A percentile compares a stretch with the other conserved stretches of the same genome.
Evolutionary conservation across 305 asterid species (phyloP).

Genomic region (Fraxinus nigra): DNA sequence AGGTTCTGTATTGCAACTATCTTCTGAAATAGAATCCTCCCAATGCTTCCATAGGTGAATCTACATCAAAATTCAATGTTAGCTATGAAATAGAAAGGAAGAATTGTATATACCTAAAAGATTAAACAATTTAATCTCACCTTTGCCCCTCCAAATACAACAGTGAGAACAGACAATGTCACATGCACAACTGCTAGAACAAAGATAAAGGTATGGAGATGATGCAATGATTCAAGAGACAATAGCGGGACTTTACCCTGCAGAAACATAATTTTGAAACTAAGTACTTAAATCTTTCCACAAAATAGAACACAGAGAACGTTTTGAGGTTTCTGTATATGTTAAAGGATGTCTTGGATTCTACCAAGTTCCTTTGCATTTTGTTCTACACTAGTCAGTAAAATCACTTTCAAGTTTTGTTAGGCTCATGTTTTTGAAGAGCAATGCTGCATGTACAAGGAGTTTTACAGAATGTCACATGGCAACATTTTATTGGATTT

Average conservation of each 20-base stretch:
- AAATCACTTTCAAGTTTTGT: neutral
- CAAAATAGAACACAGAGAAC: neutral
- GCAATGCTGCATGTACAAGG: neutral
- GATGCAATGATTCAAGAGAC: constrained; percentile 88
- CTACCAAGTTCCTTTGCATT: neutral
- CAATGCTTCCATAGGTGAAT: constrained; percentile 94
- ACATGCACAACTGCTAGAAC: constrained; percentile 95
- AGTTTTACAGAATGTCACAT: neutral
- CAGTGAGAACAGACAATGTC: constrained; percentile 78
- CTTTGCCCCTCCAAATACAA: constrained; percentile 83
- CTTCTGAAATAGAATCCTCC: constrained; percentile 77
- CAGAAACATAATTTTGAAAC: constrained; percentile 19
- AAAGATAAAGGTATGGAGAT: constrained; percentile 92
- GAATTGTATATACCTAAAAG: constrained; percentile 4
- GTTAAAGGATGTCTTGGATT: neutral
- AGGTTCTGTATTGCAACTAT: constrained; percentile 37
- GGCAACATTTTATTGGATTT: neutral
- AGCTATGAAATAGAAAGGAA: neutral
- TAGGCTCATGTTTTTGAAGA: neutral
- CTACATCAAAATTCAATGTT: constrained; percentile 34
- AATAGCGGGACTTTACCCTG: constrained; percentile 80
- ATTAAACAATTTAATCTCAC: constrained; percentile 30
- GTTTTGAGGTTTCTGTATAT: neutral
- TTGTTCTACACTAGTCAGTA: neutral
- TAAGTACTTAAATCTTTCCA: constrained; percentile 8